Base-by-base conservation (phyloP, 345 rosid genomes). In the Mallotus nudiflorus region DNA sequence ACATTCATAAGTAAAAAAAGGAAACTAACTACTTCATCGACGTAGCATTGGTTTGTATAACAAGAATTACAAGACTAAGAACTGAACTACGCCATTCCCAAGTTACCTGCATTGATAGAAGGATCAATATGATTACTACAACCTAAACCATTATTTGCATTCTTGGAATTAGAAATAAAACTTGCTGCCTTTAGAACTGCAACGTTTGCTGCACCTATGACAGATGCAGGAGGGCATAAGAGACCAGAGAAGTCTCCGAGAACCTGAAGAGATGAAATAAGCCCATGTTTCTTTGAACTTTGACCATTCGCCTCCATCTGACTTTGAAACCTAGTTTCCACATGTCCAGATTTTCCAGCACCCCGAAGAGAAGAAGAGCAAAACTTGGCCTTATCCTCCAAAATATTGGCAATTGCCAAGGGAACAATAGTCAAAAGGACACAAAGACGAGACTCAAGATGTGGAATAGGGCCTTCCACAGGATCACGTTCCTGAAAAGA, bases 401-500 rank as follows among this genome's bases (percentile, higher is more conserved):
- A 73, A 24, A 76, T 49, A 70, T 76, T 73, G 59, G 83, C 71
- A 51, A 86, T 86, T 33, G 87, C 87, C 82, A 84, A 67, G 22
- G 93, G 90, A 51, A 86, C 84, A 73, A 86, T 83, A 55, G 84
- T 80, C 74, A 88, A 68, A 74, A 88, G 90, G 67, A 88, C 51
- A 62, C 86, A 80, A 56, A 88, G 90, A 48, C 93, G 90, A 28
- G 93, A 74, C 73, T 84, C 85, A 44, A 86, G 85, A 74, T 83
- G 90, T 4, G 93, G 93, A 73, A 88, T 33, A 66, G 93, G 93
- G 50, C 90, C 93, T 78, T 88, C 90, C 25, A 71, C 61, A 59
- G 93, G 90, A 67, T 86, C 83, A 60, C 86, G 83, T 70, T 84
- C 90, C 90, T 88, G 76, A 62, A 60, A 44, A 57, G 56, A 69